phyloP scores from a whole-genome alignment of 768 basidiomycete genomes.

The Lanmaoa pseudosensibilis region DNA sequence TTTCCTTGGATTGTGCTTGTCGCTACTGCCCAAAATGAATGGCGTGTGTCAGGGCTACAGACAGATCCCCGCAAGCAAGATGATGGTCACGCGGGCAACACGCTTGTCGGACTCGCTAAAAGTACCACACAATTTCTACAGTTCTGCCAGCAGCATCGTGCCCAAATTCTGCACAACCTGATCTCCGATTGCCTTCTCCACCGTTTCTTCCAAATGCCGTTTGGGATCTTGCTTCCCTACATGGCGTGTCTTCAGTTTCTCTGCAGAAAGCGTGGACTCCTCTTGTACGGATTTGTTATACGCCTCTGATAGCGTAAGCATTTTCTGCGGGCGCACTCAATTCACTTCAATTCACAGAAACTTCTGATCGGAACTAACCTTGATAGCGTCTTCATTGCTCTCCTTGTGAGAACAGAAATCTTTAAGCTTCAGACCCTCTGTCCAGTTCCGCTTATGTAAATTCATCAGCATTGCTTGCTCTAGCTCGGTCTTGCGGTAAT shows the following conservation, averaged over 20 bases:
- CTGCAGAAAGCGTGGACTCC: constrained; percentile 90
- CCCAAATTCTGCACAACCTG: constrained; percentile 95
- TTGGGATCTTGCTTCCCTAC: constrained; percentile 99
- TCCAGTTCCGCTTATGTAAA: constrained; percentile 98
- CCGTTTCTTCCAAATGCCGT: constrained; percentile 94
- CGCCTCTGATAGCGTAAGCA: constrained; percentile 88
- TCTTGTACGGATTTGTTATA: constrained; percentile 99
- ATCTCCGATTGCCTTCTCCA: constrained; percentile 97
- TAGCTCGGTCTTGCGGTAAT: constrained; percentile 96
- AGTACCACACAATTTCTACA: constrained; percentile 44
- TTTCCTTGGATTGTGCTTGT: neutral
- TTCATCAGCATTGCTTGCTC: constrained; percentile 99
- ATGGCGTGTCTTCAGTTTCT: constrained; percentile 95
- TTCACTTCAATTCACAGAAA: constrained; percentile 19
- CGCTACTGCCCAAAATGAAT: neutral
- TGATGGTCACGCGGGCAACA: constrained; percentile 1
- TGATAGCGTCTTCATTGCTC: constrained; percentile 89
- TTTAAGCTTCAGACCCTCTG: constrained; percentile 88
- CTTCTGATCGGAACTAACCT: constrained; percentile 54
- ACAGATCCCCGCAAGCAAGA: neutral
- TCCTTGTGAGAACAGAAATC: constrained; percentile 91
- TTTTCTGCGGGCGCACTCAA: constrained; percentile 41
- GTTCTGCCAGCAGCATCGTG: constrained; percentile 91
- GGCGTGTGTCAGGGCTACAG: neutral
- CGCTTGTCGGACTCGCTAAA: neutral